These are phyloP conservation scores for Penicillium sp. DNA, from an alignment of 2,329 filamentous ascomycete genomes.

Conservation along the genomic window DNA sequence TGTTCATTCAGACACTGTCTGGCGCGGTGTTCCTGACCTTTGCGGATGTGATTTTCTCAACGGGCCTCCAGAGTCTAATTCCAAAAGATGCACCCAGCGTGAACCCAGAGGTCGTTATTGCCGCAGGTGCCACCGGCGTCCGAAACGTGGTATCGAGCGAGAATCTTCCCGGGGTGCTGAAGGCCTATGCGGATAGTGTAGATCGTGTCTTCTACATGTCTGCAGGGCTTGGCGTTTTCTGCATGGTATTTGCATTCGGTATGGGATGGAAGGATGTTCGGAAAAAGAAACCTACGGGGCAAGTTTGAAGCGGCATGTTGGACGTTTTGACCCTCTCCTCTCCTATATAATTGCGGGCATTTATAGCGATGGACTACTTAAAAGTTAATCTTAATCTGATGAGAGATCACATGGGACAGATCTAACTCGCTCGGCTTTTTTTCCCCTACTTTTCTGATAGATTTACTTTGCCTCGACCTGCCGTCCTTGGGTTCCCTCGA, in stretches of 20 bases:
- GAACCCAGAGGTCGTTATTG: conserved; percentile 35
- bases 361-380: not conserved
- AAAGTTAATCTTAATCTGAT: not conserved
- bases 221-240: conserved; percentile 14
- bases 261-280: conserved; percentile 31
- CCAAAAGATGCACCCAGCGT: conserved; percentile 35
- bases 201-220: conserved; percentile 27
- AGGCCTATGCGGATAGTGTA: conserved; percentile 31
- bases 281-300: conserved; percentile 11
- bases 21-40: conserved; percentile 52
- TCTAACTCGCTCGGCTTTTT: not conserved
- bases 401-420: not conserved
- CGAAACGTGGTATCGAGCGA: conserved; percentile 31
- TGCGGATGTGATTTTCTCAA: conserved; percentile 51
- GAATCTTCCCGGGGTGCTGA: conserved; percentile 30
- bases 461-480: not conserved
- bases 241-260: conserved; percentile 20
- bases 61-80: conserved; percentile 37
- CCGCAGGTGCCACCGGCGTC: conserved; percentile 47
- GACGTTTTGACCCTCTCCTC: not conserved
- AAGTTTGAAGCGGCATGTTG: not conserved
- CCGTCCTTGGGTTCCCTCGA: not conserved
- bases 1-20: conserved; percentile 44
- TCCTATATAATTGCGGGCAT: not conserved
- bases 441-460: not conserved